Evolutionary conservation across 139 green algal species (phyloP), one percentile per base, ranked within the genome.

Genomic region (Tetradesmus obliquus): DNA sequence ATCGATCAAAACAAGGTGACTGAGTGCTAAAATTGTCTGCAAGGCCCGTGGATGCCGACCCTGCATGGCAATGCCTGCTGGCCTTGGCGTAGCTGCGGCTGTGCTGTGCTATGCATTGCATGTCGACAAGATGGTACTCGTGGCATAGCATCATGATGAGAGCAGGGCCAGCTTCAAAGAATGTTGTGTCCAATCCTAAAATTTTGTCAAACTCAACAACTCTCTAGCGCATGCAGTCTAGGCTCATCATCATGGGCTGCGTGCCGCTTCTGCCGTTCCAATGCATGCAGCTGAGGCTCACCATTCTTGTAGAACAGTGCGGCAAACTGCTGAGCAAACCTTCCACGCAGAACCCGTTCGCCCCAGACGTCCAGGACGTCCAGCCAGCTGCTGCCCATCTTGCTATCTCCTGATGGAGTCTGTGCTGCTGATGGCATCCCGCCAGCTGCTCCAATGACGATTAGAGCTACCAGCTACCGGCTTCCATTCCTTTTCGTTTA

Each of bases 261-360:
- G 15, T 53, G 32, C 53, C 17, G 20, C 82, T 45, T 69, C 82
- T 45, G 20, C 54, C 51, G 51, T 9, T 87, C 32, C 83, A 55
- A 51, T 88, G 55, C 7, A n/a, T 88, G 58, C 83, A 88, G 51
- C 84, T 62, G 85, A 3, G 45, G 19, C 88, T 84, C 81, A 96
- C 94, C 92, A 89, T 96, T 96, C 82, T 95, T 95, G 5, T 76
- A 89, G 20, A 93, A 93, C 3, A 95, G 88, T 13, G 89, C 94
- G 6, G 87, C 24, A 58, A 95, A 94, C 79, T 96, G 93, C 86
- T 96, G 93, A 0, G 90, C 22, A 53, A 93, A 80, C 12, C 88
- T 54, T 12, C 51, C 83, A 3, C 83, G 76, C 22, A 89, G 5
- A 1, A 89, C 55, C 15, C 5, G 51, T 19, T 69, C 82, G 13